Base-by-base conservation (phyloP, 176 grass and related monocot genomes). In the Avena eriantha region DNA sequence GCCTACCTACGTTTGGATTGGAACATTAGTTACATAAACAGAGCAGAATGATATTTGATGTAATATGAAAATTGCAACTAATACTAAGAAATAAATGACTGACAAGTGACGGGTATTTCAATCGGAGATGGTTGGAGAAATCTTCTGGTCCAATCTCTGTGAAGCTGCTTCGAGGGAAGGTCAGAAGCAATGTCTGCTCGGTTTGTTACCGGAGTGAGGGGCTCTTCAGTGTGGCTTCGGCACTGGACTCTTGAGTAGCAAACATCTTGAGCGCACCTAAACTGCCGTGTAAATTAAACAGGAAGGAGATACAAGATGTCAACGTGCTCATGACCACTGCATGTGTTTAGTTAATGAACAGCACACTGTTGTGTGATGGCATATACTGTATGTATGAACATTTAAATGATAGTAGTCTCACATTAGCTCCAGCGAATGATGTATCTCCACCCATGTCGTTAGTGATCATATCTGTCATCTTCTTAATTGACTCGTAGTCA, bases 41-140 rank as follows among this genome's bases (percentile, higher is more conserved):
- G 36, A 72, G 43, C 0, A 41, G 36, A 43, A n/a, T 5, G 10
- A n/a, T 46, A 46, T 23, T 72, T 12, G 39, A 72, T 45, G 39
- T 72, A 45, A 72, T 10, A 72, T 72, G 8, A 72, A 72, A 72
- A 72, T 1, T 45, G n/a, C 39, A 46, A 23, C 39, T 46, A 46
- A 72, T 23, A 23, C 21, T 72, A 72, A 72, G 39, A 72, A 71
- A 72, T 23, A 46, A 72, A 14, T 21, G 69, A 72, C 69, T 72
- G 39, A 72, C 69, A 72, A 72, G 39, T 46, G 69, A 72, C 10
- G 69, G 69, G 69, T 72, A 72, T 46, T 72, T 72, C 39, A 22
- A 7, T 72, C 39, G 69, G 39, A 72, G 39, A 72, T 72, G 69
- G 69, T 72, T 72, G 69, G 39, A 72, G 39, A 72, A 46, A 72